Base-by-base conservation (phyloP, 2,329 filamentous ascomycete genomes). In the Trichophyton simii region DNA sequence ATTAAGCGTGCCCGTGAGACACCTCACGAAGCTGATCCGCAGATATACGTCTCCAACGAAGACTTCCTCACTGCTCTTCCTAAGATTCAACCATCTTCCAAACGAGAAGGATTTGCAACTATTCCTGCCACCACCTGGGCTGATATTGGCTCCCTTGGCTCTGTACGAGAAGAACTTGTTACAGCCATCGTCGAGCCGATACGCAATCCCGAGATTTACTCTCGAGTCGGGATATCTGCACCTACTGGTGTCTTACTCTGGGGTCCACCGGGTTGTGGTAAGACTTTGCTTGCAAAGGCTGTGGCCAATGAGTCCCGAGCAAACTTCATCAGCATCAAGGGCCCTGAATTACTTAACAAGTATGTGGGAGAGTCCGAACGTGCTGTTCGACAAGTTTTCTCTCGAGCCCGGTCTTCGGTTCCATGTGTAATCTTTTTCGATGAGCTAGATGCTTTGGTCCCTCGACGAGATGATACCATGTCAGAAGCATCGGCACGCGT, bases 341-440 rank as follows among this genome's bases (percentile, higher is more conserved):
- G 94, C 0, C 94, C 94, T 0, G 94, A 99, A 72, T 80, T 99
- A 8, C 82, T 99, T 54, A 97, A 97, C 79, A 99, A 97, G 75
- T 99, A 92, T 72, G 91, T 99, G 8, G 94, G 94, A 66, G 94
- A 99, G 75, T 95, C 89, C 5, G 94, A 99, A 76, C 87, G 92
- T 9, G 89, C 91, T 0, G 88, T 99, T 1, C 86, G 94, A 22
- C 90, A 95, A 72, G 87, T 97, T 0, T 99, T 99, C 74, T 84
- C 86, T 65, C 87, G 92, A 15, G 94, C 94, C 0, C 84, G 91
- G 59, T 88, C 88, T 0, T 92, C 88, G 6, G 83, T 91, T 0
- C 94, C 94, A 0, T 97, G 92, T 71, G 90, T 99, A 60, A 86
- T 99, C 62, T 97, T 99, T 82, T 97, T 99, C 71, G 94, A 99